Percentiles rank a stretch among this genome's conserved stretches.
Conservation (phyloP, 805 yeast genomes). For the Ogataea nakhonphanomensis region DNA sequence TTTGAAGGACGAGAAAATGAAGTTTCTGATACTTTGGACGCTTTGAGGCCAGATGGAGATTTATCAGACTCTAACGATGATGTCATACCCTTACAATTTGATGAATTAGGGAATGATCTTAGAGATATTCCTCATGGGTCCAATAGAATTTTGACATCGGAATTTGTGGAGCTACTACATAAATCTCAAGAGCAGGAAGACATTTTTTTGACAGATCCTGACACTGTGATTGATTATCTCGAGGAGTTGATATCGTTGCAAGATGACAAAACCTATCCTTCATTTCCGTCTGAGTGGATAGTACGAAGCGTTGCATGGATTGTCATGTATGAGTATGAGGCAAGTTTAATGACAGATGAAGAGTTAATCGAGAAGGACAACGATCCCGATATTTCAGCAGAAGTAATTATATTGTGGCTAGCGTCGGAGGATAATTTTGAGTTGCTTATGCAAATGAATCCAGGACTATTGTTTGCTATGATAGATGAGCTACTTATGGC, state of each 20-base stretch:
- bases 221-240: slow-evolving; percentile 24
- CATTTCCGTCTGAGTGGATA: slow-evolving; percentile 36
- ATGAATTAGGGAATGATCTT: slow-evolving; percentile 66
- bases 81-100: slow-evolving; percentile 41
- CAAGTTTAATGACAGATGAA: slow-evolving; percentile 21
- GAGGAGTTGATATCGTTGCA: slow-evolving; percentile 22
- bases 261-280: slow-evolving; percentile 24
- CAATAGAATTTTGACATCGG: slow-evolving; percentile 38
- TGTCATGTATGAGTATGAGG: slow-evolving; percentile 33
- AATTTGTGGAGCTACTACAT: slow-evolving; percentile 24
- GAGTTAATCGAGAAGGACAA: slow-evolving; percentile 17
- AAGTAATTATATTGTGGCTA: slow-evolving; percentile 47
- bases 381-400: slow-evolving; percentile 42
- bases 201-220: slow-evolving; percentile 28
- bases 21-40: not conserved
- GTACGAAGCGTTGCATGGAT: slow-evolving; percentile 53
- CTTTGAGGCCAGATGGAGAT: slow-evolving; percentile 3
- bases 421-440: slow-evolving; percentile 46
- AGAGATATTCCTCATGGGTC: slow-evolving; percentile 64
- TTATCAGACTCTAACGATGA: slow-evolving; percentile 19
- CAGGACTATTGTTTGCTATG: slow-evolving; percentile 49
- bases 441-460: slow-evolving; percentile 45
- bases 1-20: not conserved
- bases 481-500: slow-evolving; percentile 73
- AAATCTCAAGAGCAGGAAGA: slow-evolving; percentile 20